These are phyloP conservation scores for Venturia oleaginea DNA, from an alignment of 2,329 filamentous ascomycete genomes.

Conservation along the genomic window DNA sequence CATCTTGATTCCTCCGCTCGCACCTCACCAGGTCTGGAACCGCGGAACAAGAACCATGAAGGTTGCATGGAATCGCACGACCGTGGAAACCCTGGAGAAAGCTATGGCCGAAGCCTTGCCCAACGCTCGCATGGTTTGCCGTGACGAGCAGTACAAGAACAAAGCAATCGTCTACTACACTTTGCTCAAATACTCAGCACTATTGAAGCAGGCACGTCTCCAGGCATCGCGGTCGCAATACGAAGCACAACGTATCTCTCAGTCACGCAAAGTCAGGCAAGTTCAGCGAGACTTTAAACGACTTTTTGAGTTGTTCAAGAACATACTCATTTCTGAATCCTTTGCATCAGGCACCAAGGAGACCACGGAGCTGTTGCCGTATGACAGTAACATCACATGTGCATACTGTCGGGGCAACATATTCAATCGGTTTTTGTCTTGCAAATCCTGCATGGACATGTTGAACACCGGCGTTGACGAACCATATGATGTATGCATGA, in stretches of 20 bases:
- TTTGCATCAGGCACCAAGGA: conserved; percentile 61
- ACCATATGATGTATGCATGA: conserved; percentile 94
- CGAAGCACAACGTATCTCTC: conserved; percentile 29
- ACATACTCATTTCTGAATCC: conserved; percentile 76
- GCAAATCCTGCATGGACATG: conserved; percentile 67
- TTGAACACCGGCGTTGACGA: conserved; percentile 64
- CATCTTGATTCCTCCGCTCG: conserved; percentile 84
- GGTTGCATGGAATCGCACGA: conserved; percentile 95
- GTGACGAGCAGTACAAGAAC: conserved; percentile 98
- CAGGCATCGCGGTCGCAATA: conserved; percentile 39
- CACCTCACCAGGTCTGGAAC: conserved; percentile 98
- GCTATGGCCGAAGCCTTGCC: conserved; percentile 81
- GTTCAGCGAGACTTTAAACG: conserved; percentile 75
- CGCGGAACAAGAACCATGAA: conserved; percentile 93
- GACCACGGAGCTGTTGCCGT: conserved; percentile 67
- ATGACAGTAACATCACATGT: conserved; percentile 87
- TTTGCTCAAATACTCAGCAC: conserved; percentile 62
- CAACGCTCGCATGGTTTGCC: conserved; percentile 80
- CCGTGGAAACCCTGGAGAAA: conserved; percentile 79
- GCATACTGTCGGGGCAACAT: conserved; percentile 95
- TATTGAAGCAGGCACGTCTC: conserved; percentile 50
- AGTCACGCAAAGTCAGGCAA: conserved; percentile 50
- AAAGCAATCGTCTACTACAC: conserved; percentile 92
- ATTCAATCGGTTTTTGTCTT: conserved; percentile 93
- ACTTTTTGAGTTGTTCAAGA: conserved; percentile 68